Evolutionary conservation across 148 eudicot genomes (phyloP).

Genomic region (Camellia granthamiana): DNA sequence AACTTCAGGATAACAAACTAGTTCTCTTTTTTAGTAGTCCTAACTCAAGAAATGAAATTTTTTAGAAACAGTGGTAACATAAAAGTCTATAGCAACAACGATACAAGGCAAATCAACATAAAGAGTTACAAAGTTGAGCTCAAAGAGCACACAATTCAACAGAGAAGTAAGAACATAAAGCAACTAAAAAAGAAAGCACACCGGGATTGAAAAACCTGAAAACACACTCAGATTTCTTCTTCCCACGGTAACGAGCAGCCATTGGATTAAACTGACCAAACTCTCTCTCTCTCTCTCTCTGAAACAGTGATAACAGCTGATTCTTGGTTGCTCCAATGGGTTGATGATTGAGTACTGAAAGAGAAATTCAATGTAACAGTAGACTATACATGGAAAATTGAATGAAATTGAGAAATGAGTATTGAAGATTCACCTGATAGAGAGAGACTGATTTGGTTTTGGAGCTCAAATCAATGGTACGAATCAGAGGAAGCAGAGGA

Average conservation of each 20-base stretch:
- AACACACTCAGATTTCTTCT: slow-evolving; percentile 45
- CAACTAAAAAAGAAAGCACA: slow-evolving; percentile 28
- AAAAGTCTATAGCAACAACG: slow-evolving; percentile 31
- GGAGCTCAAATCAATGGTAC: slow-evolving; percentile 54
- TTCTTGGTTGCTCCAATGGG: neutral
- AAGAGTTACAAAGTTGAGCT: slow-evolving; percentile 32
- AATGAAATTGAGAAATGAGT: neutral
- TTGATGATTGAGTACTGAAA: slow-evolving; percentile 18
- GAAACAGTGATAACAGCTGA: neutral
- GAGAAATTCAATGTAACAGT: slow-evolving; percentile 12
- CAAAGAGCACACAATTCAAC: slow-evolving; percentile 34
- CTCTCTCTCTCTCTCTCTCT: slow-evolving; percentile 18
- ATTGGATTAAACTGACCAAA: slow-evolving; percentile 33
- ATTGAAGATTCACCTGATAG: slow-evolving; percentile 34
- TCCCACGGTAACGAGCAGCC: slow-evolving; percentile 37
- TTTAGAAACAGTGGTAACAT: slow-evolving; percentile 15
- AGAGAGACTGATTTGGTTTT: slow-evolving; percentile 23
- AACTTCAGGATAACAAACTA: neutral
- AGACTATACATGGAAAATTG: neutral
- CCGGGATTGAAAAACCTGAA: slow-evolving; percentile 54
- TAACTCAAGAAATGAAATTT: neutral
- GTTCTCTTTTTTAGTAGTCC: slow-evolving; percentile 7
- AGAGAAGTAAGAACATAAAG: slow-evolving; percentile 16
- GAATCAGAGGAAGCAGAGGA: slow-evolving; percentile 97
- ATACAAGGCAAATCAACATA: slow-evolving; percentile 36